Evolutionary conservation across 108 stramenopile species (phyloP).

Genomic region (Aurantiochytrium sp.): DNA sequence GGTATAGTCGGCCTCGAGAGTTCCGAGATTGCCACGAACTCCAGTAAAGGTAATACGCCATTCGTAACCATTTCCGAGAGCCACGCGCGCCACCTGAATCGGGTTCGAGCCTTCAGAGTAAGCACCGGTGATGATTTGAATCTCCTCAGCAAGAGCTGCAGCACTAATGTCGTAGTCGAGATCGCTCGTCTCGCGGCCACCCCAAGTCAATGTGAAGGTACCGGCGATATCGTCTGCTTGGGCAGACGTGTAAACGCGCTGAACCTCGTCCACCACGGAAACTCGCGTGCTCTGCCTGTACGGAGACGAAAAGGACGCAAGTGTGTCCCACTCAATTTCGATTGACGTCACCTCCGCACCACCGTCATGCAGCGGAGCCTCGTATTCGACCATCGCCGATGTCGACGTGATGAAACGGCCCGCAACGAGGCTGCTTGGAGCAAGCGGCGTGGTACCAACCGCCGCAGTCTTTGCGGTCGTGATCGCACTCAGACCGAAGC

Average conservation of each 20-base stretch:
- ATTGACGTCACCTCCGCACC: constrained; percentile 61
- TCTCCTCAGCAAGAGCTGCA: constrained; percentile 38
- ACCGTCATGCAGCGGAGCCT: constrained; percentile 55
- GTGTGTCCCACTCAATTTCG: constrained; percentile 64
- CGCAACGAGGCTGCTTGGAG: constrained; percentile 41
- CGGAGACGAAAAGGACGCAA: constrained; percentile 39
- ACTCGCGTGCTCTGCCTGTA: constrained; percentile 55
- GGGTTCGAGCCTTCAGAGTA: constrained; percentile 33
- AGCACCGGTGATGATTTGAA: constrained; percentile 33
- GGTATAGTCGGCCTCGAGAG: constrained; percentile 48
- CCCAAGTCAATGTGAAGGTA: constrained; percentile 65
- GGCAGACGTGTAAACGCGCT: constrained; percentile 55
- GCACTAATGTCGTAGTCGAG: constrained; percentile 44
- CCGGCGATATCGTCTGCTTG: constrained; percentile 48
- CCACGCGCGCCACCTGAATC: constrained; percentile 38
- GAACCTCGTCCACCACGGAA: constrained; percentile 59
- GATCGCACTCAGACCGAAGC: neutral
- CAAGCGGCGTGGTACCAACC: constrained; percentile 29
- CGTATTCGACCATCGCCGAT: constrained; percentile 38
- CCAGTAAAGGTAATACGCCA: constrained; percentile 64
- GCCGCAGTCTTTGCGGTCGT: neutral
- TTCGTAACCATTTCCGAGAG: constrained; percentile 59
- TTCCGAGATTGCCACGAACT: constrained; percentile 58
- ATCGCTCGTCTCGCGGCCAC: constrained; percentile 45
- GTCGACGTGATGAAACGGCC: constrained; percentile 35